A percentile compares a stretch with the other conserved stretches of the same genome.
phyloP scores from a whole-genome alignment of 2,329 filamentous ascomycete genomes.

The Alternaria postmessia region DNA sequence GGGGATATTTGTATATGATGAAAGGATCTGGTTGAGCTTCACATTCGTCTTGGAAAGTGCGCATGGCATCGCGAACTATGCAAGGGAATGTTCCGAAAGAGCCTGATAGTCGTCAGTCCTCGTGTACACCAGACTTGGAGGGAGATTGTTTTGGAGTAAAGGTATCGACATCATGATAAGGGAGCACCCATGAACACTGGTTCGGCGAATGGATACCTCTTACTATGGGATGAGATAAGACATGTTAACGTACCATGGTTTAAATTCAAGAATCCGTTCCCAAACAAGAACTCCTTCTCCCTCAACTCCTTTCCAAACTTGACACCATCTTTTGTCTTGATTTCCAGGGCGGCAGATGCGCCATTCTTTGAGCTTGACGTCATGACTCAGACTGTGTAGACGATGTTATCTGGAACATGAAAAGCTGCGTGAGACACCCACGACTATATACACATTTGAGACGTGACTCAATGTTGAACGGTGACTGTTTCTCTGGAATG shows the following conservation, averaged over 20 bases:
- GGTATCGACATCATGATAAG: background rate
- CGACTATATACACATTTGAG: background rate
- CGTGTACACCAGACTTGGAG: background rate
- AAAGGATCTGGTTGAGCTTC: slow-evolving; percentile 79
- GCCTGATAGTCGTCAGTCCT: slow-evolving; percentile 52
- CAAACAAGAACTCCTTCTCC: slow-evolving; percentile 72
- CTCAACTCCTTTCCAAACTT: slow-evolving; percentile 64
- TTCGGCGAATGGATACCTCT: background rate
- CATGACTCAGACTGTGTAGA: slow-evolving; percentile 20
- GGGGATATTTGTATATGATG: slow-evolving; percentile 72
- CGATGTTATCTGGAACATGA: background rate
- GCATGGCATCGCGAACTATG: slow-evolving; percentile 66
- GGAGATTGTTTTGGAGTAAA: background rate
- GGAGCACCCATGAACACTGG: background rate
- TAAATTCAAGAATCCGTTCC: slow-evolving; percentile 72
- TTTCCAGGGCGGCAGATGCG: slow-evolving; percentile 15
- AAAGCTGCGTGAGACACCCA: background rate
- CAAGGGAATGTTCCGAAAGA: slow-evolving; percentile 82
- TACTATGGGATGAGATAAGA: background rate
- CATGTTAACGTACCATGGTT: slow-evolving; percentile 71
- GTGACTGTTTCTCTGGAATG: background rate
- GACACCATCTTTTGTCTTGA: slow-evolving; percentile 30
- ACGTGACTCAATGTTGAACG: slow-evolving; percentile 6
- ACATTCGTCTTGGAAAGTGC: slow-evolving; percentile 69
- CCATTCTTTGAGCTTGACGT: slow-evolving; percentile 12